A percentile compares a stretch with the other conserved stretches of the same genome.
Evolutionary conservation across 495 filamentous ascomycete species (phyloP).

Genomic region (Talaromyces nanjingensis): DNA sequence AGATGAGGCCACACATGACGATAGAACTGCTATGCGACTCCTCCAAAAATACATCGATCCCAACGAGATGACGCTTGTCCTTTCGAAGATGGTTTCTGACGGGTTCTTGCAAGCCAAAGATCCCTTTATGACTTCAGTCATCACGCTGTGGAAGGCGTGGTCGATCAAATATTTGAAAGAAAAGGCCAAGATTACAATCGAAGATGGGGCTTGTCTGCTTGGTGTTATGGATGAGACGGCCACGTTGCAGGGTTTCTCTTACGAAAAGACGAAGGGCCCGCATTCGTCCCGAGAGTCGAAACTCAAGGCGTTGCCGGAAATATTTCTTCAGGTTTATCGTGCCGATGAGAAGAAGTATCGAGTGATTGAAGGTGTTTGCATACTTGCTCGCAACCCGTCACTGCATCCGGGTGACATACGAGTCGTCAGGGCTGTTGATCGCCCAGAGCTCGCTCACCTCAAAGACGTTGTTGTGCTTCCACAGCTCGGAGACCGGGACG

Average conservation of each 20-base stretch:
- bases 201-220: constrained; percentile 79
- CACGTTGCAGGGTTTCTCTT: constrained; percentile 62
- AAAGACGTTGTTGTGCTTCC: constrained; percentile 84
- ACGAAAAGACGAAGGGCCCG: constrained; percentile 18
- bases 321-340: constrained; percentile 75
- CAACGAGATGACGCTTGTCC: constrained; percentile 66
- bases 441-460: constrained; percentile 63
- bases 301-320: constrained; percentile 60
- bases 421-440: constrained; percentile 77
- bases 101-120: constrained; percentile 74
- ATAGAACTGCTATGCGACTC: constrained; percentile 52
- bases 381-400: constrained; percentile 88
- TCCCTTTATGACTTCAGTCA: constrained; percentile 71
- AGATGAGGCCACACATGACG: constrained; percentile 58
- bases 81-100: constrained; percentile 67
- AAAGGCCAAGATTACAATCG: constrained; percentile 78
- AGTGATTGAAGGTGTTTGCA: constrained; percentile 70
- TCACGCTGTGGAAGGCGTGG: constrained; percentile 75
- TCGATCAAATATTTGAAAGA: constrained; percentile 82
- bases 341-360: constrained; percentile 45
- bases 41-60: constrained; percentile 76
- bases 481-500: constrained; percentile 70
- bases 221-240: constrained; percentile 82
- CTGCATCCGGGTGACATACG: constrained; percentile 91
- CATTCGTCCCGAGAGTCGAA: constrained; percentile 26